Evolutionary conservation across 2,329 filamentous ascomycete genomes (phyloP).

Genomic region (Ploettnerulaceae sp.): DNA sequence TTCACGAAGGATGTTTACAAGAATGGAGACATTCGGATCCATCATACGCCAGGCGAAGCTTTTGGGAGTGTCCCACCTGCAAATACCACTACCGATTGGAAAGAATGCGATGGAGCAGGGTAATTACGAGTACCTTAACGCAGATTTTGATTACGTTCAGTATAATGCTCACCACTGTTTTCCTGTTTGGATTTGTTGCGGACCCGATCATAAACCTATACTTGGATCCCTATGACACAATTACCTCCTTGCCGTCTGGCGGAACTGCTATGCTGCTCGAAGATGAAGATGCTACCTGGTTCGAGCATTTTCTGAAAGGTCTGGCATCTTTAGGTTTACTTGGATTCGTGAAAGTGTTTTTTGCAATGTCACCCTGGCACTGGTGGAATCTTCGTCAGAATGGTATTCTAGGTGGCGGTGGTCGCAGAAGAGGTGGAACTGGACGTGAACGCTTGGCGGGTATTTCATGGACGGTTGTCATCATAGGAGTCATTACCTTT

Average conservation of each 20-base stretch:
- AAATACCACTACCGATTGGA: slow-evolving; percentile 75
- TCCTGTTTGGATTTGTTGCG: slow-evolving; percentile 82
- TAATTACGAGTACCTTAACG: slow-evolving; percentile 60
- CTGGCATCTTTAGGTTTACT: slow-evolving; percentile 84
- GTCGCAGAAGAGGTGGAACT: slow-evolving; percentile 50
- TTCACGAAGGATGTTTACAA: slow-evolving; percentile 86
- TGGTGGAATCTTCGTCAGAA: slow-evolving; percentile 69
- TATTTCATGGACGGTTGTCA: slow-evolving; percentile 72
- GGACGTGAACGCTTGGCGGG: slow-evolving; percentile 75
- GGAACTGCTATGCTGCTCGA: slow-evolving; percentile 40
- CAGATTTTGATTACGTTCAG: slow-evolving; percentile 66
- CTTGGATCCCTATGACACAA: slow-evolving; percentile 67
- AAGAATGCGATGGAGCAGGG: slow-evolving; percentile 69
- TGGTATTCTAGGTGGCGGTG: slow-evolving; percentile 48
- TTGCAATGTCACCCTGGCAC: slow-evolving; percentile 69
- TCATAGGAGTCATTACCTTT: slow-evolving; percentile 77
- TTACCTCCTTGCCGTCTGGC: slow-evolving; percentile 42
- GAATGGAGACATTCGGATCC: slow-evolving; percentile 76
- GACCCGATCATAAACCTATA: slow-evolving; percentile 90
- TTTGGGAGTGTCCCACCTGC: slow-evolving; percentile 85
- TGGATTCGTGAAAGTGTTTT: slow-evolving; percentile 75
- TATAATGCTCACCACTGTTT: slow-evolving; percentile 69
- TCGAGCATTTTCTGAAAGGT: slow-evolving; percentile 82
- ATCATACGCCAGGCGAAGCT: slow-evolving; percentile 59
- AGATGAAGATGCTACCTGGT: slow-evolving; percentile 60